Percentiles rank a stretch among this genome's conserved stretches.
phyloP scores from a whole-genome alignment of 192 early-diverging fungal species.

The Umbelopsis ramanniana region DNA sequence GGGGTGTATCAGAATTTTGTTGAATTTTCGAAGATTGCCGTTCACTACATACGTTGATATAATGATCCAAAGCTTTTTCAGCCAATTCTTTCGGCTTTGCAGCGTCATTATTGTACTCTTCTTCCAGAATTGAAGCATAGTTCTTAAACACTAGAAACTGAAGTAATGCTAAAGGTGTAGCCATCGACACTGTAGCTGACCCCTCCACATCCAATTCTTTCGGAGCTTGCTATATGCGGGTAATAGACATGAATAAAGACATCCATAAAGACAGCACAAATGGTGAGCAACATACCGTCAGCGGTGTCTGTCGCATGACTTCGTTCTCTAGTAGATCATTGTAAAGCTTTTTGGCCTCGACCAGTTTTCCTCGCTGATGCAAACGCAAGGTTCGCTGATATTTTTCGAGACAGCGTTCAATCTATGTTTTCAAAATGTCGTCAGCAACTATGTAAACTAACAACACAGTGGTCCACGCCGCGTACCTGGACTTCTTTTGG shows the following conservation, averaged over 20 bases:
- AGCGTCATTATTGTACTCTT: conserved; percentile 26
- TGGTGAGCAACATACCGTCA: conserved; percentile 21
- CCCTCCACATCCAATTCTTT: conserved; percentile 13
- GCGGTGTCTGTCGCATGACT: conserved; percentile 44
- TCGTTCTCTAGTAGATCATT: conserved; percentile 45
- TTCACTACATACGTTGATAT: conserved; percentile 42
- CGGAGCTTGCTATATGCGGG: conserved; percentile 9
- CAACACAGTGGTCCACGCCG: not conserved
- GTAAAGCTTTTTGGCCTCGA: conserved; percentile 40
- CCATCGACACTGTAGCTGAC: conserved; percentile 12
- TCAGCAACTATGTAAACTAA: not conserved
- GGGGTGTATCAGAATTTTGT: not conserved
- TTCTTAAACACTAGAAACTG: conserved; percentile 56
- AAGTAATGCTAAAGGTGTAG: conserved; percentile 41
- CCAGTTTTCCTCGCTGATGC: conserved; percentile 43
- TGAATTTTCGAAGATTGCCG: not conserved
- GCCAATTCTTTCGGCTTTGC: not conserved
- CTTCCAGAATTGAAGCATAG: conserved; percentile 55
- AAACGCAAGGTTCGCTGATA: conserved; percentile 50
- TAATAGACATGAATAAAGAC: not conserved
- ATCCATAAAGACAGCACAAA: not conserved
- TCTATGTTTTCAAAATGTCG: conserved; percentile 25
- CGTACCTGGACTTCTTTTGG: conserved; percentile 38
- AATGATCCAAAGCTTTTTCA: conserved; percentile 43
- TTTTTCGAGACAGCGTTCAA: conserved; percentile 47